Evolutionary conservation across 352 stramenopile species (phyloP).

Genomic region (Phytophthora pini): DNA sequence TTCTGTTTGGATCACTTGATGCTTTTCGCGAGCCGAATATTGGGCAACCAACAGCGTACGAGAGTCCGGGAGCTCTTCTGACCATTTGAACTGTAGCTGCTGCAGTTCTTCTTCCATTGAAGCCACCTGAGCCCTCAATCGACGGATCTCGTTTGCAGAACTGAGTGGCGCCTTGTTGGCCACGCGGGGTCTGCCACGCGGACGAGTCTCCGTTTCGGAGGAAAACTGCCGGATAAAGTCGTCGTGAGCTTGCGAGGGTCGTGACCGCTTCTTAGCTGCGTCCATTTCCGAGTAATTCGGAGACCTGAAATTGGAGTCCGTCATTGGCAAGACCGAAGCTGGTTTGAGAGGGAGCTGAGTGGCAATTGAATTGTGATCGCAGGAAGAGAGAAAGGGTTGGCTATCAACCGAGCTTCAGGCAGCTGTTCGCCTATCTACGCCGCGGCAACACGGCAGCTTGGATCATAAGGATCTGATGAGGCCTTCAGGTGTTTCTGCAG

Average conservation of each 20-base stretch:
- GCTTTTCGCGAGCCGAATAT: slow-evolving; percentile 40
- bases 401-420: slow-evolving; percentile 23
- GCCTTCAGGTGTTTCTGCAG: slow-evolving; percentile 18
- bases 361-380: slow-evolving; percentile 26
- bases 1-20: slow-evolving; percentile 40
- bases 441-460: neutral
- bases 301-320: slow-evolving; percentile 1
- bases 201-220: neutral
- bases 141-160: slow-evolving; percentile 31
- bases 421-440: slow-evolving; percentile 28
- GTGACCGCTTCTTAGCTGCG: slow-evolving; percentile 21
- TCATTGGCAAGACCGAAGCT: slow-evolving; percentile 1
- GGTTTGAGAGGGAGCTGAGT: slow-evolving; percentile 1
- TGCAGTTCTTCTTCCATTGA: slow-evolving; percentile 33
- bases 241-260: slow-evolving; percentile 7
- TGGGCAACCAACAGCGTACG: slow-evolving; percentile 32
- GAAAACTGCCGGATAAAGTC: slow-evolving; percentile 21
- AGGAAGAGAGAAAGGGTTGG: slow-evolving; percentile 27
- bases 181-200: slow-evolving; percentile 9
- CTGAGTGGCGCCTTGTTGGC: slow-evolving; percentile 18
- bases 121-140: slow-evolving; percentile 28
- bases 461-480: slow-evolving; percentile 27
- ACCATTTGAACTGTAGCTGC: slow-evolving; percentile 26
- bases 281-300: slow-evolving; percentile 6
- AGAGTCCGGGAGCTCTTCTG: slow-evolving; percentile 19